Base-by-base conservation (phyloP, 106 monocot species). In the Phalaenopsis equestris region DNA sequence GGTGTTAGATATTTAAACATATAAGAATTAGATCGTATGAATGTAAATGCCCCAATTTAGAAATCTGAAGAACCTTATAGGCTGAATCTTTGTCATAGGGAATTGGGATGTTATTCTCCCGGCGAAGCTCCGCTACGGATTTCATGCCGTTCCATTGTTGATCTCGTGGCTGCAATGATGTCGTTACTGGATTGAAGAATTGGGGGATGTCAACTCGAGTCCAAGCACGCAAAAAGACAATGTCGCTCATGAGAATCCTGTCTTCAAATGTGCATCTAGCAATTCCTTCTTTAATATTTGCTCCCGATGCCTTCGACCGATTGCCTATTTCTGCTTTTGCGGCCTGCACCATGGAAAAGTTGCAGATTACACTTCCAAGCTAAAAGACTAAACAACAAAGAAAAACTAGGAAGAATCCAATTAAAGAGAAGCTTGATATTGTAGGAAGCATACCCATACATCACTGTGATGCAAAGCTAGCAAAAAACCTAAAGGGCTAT, bases 201-300 rank as follows among this genome's bases (percentile, higher is more conserved):
- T 79, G 80, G 6, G 99, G 99, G 72, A 95, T 76, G 17, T 99
- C 99, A 8, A 99, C 95, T 70, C 83, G 83, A 39, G 87, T 82
- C 99, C 99, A 99, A 58, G 94, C 95, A 73, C 93, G 92, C 74
- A 99, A 81, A 84, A 99, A 99, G 18, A 99, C 95, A 52, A 93
- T 91, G 75, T 99, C 99, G 46, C 93, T 99, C 99, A 93, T 94
- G 49, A 99, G 81, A 56, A 99, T 95, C 83, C 82, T 88, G 84
- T 99, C 99, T 78, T 99, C 99, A 78, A 99, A 99, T 24, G 99
- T 95, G 85, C 99, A 99, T 83, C 99, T 91, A 46, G 85, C 91
- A 43, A 95, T 93, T 70, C 99, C 99, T 90, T 99, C 99, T 85
- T 87, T 93, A 15, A 64, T 67, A 38, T 48, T 85, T 79, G 85